Conservation (phyloP, 352 stramenopile species). For the Pythium brachiatum region DNA sequence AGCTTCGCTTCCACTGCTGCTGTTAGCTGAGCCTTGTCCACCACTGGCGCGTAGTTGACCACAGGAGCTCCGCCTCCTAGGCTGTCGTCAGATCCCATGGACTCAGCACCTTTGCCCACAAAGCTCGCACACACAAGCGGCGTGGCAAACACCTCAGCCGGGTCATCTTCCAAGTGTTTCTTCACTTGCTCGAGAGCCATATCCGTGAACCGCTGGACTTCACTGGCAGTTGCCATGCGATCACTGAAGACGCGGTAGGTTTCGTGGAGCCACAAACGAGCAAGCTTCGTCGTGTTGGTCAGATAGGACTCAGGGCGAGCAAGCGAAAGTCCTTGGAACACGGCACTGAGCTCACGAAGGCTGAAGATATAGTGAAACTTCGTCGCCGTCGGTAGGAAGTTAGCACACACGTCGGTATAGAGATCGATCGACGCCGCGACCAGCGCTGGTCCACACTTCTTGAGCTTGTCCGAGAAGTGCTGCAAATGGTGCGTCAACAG, state of each 20-base stretch:
- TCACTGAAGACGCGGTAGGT: slow-evolving; percentile 91
- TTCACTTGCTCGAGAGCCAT: slow-evolving; percentile 86
- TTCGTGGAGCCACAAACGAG: slow-evolving; percentile 90
- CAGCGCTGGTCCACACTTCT: slow-evolving; percentile 56
- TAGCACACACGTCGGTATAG: slow-evolving; percentile 61
- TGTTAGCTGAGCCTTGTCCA: slow-evolving; percentile 53
- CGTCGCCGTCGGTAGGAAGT: slow-evolving; percentile 87
- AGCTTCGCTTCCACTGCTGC: slow-evolving; percentile 62
- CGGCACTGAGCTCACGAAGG: slow-evolving; percentile 82
- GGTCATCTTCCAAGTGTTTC: slow-evolving; percentile 84
- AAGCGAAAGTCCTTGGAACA: slow-evolving; percentile 87
- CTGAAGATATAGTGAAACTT: slow-evolving; percentile 95
- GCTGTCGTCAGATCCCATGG: background rate
- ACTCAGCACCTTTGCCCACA: slow-evolving; percentile 15
- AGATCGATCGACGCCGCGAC: slow-evolving; percentile 84
- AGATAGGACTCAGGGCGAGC: slow-evolving; percentile 58
- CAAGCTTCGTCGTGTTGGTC: slow-evolving; percentile 60
- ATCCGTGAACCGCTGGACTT: slow-evolving; percentile 77
- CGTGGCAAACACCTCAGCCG: slow-evolving; percentile 60
- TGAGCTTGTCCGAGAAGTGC: slow-evolving; percentile 79
- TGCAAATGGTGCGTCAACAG: slow-evolving; percentile 64
- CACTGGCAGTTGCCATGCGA: slow-evolving; percentile 71
- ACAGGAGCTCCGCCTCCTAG: background rate
- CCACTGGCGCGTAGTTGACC: slow-evolving; percentile 49
- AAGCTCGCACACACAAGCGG: slow-evolving; percentile 80